Percentiles rank a stretch among this genome's conserved stretches.
phyloP scores from a whole-genome alignment of 768 basidiomycete genomes.

The Psilocybe cyanescens region DNA sequence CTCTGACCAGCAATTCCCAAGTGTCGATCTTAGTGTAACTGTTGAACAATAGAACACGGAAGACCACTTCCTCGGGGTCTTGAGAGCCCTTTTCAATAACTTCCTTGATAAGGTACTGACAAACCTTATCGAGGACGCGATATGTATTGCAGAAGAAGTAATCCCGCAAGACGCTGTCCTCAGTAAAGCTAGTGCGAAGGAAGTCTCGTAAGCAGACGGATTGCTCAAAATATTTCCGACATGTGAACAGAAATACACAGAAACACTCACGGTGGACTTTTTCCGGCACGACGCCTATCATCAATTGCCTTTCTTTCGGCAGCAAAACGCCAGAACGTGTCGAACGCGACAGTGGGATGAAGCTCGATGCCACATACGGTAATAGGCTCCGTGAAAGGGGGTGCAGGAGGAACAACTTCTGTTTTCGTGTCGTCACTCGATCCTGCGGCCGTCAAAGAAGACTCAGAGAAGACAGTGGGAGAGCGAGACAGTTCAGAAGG shows the following conservation, averaged over 20 bases:
- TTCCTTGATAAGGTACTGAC: slow-evolving; percentile 68
- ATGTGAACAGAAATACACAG: slow-evolving; percentile 7
- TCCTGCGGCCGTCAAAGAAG: not conserved
- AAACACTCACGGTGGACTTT: slow-evolving; percentile 53
- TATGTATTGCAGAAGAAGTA: slow-evolving; percentile 77
- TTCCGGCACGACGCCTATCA: slow-evolving; percentile 52
- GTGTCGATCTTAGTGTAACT: slow-evolving; percentile 73
- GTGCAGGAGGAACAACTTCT: not conserved
- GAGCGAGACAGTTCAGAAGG: not conserved
- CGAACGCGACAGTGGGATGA: slow-evolving; percentile 54
- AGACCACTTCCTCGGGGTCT: slow-evolving; percentile 62
- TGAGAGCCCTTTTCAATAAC: slow-evolving; percentile 74
- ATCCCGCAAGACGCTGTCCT: slow-evolving; percentile 56
- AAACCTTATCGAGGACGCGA: slow-evolving; percentile 71
- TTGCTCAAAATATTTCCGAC: not conserved
- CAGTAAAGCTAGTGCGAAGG: slow-evolving; percentile 59
- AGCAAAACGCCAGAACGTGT: slow-evolving; percentile 63
- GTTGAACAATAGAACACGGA: slow-evolving; percentile 75
- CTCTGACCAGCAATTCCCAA: slow-evolving; percentile 60
- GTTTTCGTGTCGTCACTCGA: not conserved
- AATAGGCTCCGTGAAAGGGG: slow-evolving; percentile 23
- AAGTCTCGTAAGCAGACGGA: not conserved
- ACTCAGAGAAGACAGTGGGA: not conserved
- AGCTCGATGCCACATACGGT: slow-evolving; percentile 42
- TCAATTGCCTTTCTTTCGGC: slow-evolving; percentile 63